Conservation (phyloP, 139 green algal genomes). For the Coelastrella sp. region DNA sequence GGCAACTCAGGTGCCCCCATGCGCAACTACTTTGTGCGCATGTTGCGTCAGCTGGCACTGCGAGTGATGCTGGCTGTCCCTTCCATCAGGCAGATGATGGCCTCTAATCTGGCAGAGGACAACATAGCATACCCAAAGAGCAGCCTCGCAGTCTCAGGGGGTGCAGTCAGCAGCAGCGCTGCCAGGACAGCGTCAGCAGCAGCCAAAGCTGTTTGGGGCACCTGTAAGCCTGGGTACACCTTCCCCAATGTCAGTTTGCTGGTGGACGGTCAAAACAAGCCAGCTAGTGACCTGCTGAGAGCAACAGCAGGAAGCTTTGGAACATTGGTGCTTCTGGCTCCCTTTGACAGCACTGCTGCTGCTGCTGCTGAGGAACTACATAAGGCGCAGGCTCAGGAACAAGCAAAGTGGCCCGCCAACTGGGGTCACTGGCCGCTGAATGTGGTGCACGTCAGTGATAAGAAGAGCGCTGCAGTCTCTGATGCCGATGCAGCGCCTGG, state of each 20-base stretch:
- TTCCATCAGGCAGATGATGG: background rate
- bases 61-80: background rate
- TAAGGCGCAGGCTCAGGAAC: background rate
- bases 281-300: conserved; percentile 5
- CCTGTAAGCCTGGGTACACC: background rate
- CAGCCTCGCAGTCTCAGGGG: background rate
- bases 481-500: background rate
- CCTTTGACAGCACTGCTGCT: too few species aligned
- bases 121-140: background rate
- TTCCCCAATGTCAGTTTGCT: conserved; percentile 4
- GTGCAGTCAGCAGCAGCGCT: background rate
- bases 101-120: background rate
- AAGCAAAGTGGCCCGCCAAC: background rate
- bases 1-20: background rate
- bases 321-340: conserved; percentile 2
- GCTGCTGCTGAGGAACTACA: background rate
- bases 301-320: background rate
- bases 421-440: conserved; percentile 11
- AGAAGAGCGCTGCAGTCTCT: background rate
- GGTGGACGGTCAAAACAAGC: background rate
- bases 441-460: background rate
- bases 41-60: background rate
- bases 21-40: conserved; percentile 1
- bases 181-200: background rate
- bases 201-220: conserved; percentile 6